Base-by-base conservation (phyloP, 305 asterid species). In the Solanum chacoense region DNA sequence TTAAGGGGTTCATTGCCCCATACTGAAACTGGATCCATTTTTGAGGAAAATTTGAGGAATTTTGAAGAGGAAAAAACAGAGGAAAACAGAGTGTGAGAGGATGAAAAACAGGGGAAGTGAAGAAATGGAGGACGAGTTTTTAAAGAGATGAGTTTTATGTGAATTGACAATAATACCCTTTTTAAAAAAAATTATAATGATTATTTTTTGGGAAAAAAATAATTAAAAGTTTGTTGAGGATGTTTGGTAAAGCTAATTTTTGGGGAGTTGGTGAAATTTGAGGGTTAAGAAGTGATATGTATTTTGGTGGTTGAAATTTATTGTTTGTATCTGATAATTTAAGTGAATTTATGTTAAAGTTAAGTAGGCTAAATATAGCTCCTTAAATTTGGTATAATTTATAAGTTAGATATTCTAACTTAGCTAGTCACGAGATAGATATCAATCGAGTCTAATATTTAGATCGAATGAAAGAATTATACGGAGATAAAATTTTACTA, bases 1-100 rank as follows among this genome's bases (percentile, higher is more conserved):
- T 91, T 24, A 75, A 97, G 95, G 3, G 98, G 88, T 55, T 91
- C 91, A 91, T 97, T 97, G 11, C 99, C 99, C 98, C 99, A 96
- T 8, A 86, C 92, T 0, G 93, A 8, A 24, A 96, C 98, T 85
- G 98, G 93, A 92, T 96, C 99, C 99, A 95, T 69, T 69, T 26
- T 93, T 45, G 22, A 72, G 2, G 72, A 22, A 50, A 67, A 20
- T 13, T 34, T 69, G 35, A 37, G 32, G 35, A 20, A 42, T 11
- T 24, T 24, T 67, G 32, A 22, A n/a, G 42, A 35, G 63, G 36
- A 6, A 59, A 63, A 59, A 78, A 37, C 28, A 24, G 37, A 29
- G 42, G 65, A 26, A 22, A 59, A 40, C 65, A 37, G 85, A 79
- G 65, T 5, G 75, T 0, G 63, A 37, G 18, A 37, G 3, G 16